Percentiles rank a stretch among this genome's conserved stretches.
These are phyloP conservation scores for Monilinia fructigena DNA, from an alignment of 2,329 filamentous ascomycete species.

Conservation along the genomic window DNA sequence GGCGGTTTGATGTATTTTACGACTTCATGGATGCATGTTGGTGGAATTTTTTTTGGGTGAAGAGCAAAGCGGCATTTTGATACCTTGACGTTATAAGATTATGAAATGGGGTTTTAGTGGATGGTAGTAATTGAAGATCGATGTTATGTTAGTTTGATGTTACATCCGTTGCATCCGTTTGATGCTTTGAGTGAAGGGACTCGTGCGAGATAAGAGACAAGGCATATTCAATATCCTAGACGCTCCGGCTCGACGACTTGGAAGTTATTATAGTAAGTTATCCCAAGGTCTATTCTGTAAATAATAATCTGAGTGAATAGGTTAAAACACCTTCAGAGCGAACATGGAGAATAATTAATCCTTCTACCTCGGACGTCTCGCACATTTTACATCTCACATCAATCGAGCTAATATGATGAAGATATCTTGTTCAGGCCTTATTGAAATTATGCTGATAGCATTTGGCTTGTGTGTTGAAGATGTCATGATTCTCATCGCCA, in stretches of 20 bases:
- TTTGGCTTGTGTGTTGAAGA: too few relatives aligned
- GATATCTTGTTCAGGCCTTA: too few relatives aligned
- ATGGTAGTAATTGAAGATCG: background rate
- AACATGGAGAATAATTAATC: too few relatives aligned
- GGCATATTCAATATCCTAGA: background rate
- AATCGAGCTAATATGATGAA: too few relatives aligned
- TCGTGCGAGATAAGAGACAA: background rate
- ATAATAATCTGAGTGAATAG: too few relatives aligned
- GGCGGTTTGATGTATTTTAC: conserved; percentile 13
- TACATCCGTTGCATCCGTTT: background rate
- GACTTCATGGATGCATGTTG: conserved; percentile 17
- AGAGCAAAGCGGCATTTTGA: conserved; percentile 24
- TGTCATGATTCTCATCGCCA: too few relatives aligned
- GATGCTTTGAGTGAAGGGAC: background rate
- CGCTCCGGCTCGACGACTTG: background rate
- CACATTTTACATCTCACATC: too few relatives aligned
- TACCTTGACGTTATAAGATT: conserved; percentile 19
- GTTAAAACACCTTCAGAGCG: too few relatives aligned
- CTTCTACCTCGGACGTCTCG: too few relatives aligned
- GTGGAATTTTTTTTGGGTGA: conserved; percentile 13
- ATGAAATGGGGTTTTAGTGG: background rate
- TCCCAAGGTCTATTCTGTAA: too few relatives aligned
- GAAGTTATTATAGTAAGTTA: background rate
- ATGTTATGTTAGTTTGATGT: background rate
- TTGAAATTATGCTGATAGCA: too few relatives aligned